Conservation (phyloP, 768 basidiomycete genomes). For the Tephrocybe sp. region DNA sequence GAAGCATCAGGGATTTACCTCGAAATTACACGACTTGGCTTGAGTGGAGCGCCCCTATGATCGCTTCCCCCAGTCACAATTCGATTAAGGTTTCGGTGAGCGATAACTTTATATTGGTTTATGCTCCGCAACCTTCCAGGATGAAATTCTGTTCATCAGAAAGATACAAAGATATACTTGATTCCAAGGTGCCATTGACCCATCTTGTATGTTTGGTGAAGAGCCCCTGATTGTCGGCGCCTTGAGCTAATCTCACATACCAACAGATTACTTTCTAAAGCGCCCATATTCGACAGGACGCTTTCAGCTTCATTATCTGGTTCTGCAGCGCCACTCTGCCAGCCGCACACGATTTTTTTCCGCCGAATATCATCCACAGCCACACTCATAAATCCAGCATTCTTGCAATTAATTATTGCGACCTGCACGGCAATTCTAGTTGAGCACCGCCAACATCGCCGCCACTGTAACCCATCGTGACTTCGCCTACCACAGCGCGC, state of each 20-base stretch:
- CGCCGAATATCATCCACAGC: background rate
- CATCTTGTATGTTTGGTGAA: too few relatives aligned
- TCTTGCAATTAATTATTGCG: conserved; percentile 2
- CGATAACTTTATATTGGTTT: background rate
- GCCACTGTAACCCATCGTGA: background rate
- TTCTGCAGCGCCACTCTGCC: conserved; percentile 5
- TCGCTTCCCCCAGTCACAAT: background rate
- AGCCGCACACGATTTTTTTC: background rate
- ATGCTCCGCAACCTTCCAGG: background rate
- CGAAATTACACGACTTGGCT: too few relatives aligned
- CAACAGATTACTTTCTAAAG: background rate
- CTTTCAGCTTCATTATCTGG: background rate
- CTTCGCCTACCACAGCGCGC: conserved; percentile 3
- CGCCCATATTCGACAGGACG: background rate
- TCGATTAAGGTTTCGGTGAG: background rate
- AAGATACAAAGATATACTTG: background rate
- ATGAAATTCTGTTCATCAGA: background rate
- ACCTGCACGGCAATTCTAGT: background rate
- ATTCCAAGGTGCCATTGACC: background rate
- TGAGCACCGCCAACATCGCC: conserved; percentile 3
- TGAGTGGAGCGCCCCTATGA: too few relatives aligned
- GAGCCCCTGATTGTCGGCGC: too few relatives aligned
- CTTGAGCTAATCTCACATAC: background rate
- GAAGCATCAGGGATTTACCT: too few relatives aligned
- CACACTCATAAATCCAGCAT: background rate